phyloP scores from a whole-genome alignment of 1,284 basidiomycete species.

The Bjerkandera adusta region DNA sequence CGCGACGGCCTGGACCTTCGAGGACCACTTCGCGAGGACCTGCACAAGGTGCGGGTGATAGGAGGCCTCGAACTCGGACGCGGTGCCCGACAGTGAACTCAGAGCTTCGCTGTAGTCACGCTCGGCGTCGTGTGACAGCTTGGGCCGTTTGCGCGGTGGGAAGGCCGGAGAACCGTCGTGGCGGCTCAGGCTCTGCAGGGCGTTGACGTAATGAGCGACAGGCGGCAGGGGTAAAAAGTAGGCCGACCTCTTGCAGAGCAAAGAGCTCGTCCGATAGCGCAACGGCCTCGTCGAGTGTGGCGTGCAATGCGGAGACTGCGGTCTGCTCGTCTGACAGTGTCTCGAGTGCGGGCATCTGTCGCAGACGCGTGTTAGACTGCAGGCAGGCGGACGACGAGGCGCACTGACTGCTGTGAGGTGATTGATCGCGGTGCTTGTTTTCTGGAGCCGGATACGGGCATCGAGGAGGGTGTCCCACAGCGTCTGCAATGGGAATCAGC shows the following conservation, averaged over 20 bases:
- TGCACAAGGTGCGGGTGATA: constrained; percentile 70
- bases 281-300: constrained; percentile 57
- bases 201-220: constrained; percentile 12
- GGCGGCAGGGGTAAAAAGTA: neutral
- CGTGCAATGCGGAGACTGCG: constrained; percentile 37
- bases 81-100: constrained; percentile 24
- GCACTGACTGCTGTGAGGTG: constrained; percentile 51
- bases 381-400: neutral
- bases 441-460: constrained; percentile 87
- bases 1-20: constrained; percentile 89
- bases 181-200: constrained; percentile 19
- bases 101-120: constrained; percentile 41
- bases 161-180: constrained; percentile 19
- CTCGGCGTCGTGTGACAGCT: constrained; percentile 34
- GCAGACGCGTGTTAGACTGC: neutral
- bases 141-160: constrained; percentile 62
- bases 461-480: constrained; percentile 86
- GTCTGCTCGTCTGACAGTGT: constrained; percentile 6
- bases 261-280: constrained; percentile 66
- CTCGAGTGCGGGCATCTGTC: neutral
- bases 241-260: constrained; percentile 59
- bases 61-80: constrained; percentile 54
- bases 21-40: constrained; percentile 88
- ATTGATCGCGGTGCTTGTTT: constrained; percentile 65
- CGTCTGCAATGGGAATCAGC: constrained; percentile 45